Evolutionary conservation across 768 basidiomycete genomes (phyloP), one percentile per base, ranked within the genome.

Genomic region (Cubamyces sp.): DNA sequence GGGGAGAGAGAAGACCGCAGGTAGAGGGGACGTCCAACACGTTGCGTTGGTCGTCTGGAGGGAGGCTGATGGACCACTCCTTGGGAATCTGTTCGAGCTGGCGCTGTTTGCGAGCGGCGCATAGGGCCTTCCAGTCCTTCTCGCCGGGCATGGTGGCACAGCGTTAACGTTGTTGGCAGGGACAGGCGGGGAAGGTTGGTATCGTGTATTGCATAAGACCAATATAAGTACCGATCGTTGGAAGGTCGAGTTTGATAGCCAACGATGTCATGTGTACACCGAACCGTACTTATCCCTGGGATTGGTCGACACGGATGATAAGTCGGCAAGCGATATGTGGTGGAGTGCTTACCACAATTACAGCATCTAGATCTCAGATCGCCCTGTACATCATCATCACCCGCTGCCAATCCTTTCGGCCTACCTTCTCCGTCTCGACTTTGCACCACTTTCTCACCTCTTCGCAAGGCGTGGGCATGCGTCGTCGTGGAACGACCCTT

Each of bases 71-170:
- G 42, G 83, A 65, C 90, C 90, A 93, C 52, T 85, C 84, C 57
- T 78, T 74, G 0, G 91, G 91, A 39, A 91, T 86, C 0, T 79
- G 72, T 3, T 79, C 81, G 19, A 75, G 70, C 68, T 89, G 90
- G 51, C 74, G 74, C 19, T 65, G 69, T 66, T 82, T 84, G 71
- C 88, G 87, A 42, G 82, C 82, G 8, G 78, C 74, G 51, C 77
- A 82, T 16, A 83, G 77, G 19, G 79, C 74, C 67, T 77, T 74
- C 89, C 89, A 90, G 57, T 72, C 51, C 40, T 56, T 43, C 15
- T 42, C 57, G 34, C 34, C 34, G 18, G 57, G 28, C 57, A 59
- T 59, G 48, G 39, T 58, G 47, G 39, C n/a, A n/a, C n/a, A n/a
- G n/a, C n/a, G 34, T 11, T 5, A 5, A 34, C n/a, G n/a, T 1